These are phyloP conservation scores for Septoria petroselini DNA, from an alignment of 2,329 filamentous ascomycete species.

Conservation along the genomic window DNA sequence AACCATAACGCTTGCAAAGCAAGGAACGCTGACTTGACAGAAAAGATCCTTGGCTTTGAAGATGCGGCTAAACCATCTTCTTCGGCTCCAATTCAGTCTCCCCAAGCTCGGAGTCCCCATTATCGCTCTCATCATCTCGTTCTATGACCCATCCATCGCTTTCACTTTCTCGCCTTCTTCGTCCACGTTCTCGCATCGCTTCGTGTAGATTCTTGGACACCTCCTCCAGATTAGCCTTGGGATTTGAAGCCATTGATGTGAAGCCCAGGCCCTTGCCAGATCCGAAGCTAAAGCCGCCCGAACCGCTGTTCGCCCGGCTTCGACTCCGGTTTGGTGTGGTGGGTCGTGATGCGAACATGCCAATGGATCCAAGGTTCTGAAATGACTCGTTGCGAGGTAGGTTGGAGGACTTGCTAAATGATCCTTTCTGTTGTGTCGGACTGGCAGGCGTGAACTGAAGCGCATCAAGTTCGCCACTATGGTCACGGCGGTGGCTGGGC, in stretches of 20 bases:
- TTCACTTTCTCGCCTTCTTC: slow-evolving; percentile 51
- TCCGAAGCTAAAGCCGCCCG: slow-evolving; percentile 25
- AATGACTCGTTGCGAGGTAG: slow-evolving; percentile 88
- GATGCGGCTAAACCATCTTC: slow-evolving; percentile 24
- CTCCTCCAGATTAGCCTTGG: slow-evolving; percentile 65
- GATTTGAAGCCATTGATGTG: slow-evolving; percentile 54
- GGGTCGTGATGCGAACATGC: slow-evolving; percentile 85
- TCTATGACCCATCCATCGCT: slow-evolving; percentile 28
- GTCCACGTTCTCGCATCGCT: slow-evolving; percentile 76
- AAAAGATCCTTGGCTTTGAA: background rate
- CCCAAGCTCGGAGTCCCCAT: slow-evolving; percentile 16
- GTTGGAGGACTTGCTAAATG: slow-evolving; percentile 43
- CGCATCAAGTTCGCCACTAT: slow-evolving; percentile 29
- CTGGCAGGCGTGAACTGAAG: slow-evolving; percentile 30
- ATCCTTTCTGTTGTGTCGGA: slow-evolving; percentile 17
- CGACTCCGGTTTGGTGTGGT: slow-evolving; percentile 73
- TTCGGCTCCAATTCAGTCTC: slow-evolving; percentile 22
- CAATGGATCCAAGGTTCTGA: slow-evolving; percentile 80
- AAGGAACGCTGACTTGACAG: background rate
- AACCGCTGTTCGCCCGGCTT: slow-evolving; percentile 56
- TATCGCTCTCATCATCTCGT: slow-evolving; percentile 23
- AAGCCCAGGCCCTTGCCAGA: slow-evolving; percentile 17
- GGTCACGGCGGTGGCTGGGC: slow-evolving; percentile 28
- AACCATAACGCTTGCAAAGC: slow-evolving; percentile 2
- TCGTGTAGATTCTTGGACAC: slow-evolving; percentile 79